Percentiles rank a stretch among this genome's conserved stretches.
These are phyloP conservation scores for Tylopilus subfusipes DNA, from an alignment of 768 basidiomycete genomes.

Conservation along the genomic window DNA sequence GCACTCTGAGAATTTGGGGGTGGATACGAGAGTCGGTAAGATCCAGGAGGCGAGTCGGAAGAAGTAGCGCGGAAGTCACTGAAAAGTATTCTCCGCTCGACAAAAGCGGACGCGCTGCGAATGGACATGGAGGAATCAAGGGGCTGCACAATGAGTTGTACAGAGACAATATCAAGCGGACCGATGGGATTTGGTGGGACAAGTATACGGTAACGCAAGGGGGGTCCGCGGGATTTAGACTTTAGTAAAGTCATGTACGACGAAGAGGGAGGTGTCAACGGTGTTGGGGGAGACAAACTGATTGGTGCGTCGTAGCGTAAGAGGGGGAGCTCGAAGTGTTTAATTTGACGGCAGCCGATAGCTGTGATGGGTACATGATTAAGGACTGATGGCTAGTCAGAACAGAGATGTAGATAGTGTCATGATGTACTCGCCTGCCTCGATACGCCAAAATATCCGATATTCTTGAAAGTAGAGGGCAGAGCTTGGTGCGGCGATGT, in stretches of 20 bases:
- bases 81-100: slow-evolving; percentile 71
- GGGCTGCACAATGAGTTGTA: slow-evolving; percentile 60
- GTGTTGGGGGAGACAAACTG: slow-evolving; percentile 34
- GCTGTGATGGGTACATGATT: slow-evolving; percentile 61
- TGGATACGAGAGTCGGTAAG: slow-evolving; percentile 15
- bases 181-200: slow-evolving; percentile 59
- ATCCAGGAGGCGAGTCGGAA: slow-evolving; percentile 22
- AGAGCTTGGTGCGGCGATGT: slow-evolving; percentile 62
- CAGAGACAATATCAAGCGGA: slow-evolving; percentile 67
- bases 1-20: slow-evolving; percentile 26
- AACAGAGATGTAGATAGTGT: slow-evolving; percentile 6
- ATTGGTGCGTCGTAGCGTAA: slow-evolving; percentile 63
- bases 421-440: slow-evolving; percentile 58
- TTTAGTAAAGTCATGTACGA: slow-evolving; percentile 41
- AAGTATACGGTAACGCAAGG: slow-evolving; percentile 58
- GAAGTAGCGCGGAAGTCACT: slow-evolving; percentile 36
- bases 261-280: slow-evolving; percentile 33
- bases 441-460: slow-evolving; percentile 77
- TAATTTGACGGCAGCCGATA: slow-evolving; percentile 65
- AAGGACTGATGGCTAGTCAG: slow-evolving; percentile 47
- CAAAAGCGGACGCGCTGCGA: slow-evolving; percentile 57
- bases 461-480: slow-evolving; percentile 70
- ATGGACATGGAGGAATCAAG: slow-evolving; percentile 54
- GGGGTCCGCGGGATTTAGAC: slow-evolving; percentile 54
- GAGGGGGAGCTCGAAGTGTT: slow-evolving; percentile 70